Base-by-base conservation (phyloP, 2,329 filamentous ascomycete genomes). In the Davidsoniella virescens region DNA sequence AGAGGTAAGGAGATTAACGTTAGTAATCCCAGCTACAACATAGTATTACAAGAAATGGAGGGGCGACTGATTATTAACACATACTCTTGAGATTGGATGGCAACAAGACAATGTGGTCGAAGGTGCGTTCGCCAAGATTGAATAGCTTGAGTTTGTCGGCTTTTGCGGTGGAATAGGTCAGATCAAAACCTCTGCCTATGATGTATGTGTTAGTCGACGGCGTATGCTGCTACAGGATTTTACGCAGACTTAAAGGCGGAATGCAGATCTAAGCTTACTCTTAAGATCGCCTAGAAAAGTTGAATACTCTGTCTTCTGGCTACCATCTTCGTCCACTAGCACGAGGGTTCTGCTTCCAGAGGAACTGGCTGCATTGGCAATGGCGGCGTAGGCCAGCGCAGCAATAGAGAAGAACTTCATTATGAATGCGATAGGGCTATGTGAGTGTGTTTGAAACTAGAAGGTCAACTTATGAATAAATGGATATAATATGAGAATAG, bases 61-160 rank as follows among this genome's bases (percentile, higher is more conserved):
- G 39, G n/a, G 9, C 16, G 20, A 10, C 16, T 25, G 6, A 23
- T 16, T 41, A 39, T 18, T 3, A 33, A 36, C 37, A 58, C 64
- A 51, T 63, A 87, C 84, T 88, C 76, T 98, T 98, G 29, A 85
- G 78, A 67, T 90, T 94, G 54, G 82, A 79, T 48, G 92, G 92
- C 56, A 96, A 78, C 58, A 98, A 74, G 56, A 96, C 66, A 56
- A 96, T 70, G 67, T 98, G 90, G 67, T 96, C 90, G 67, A 88
- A 96, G 55, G 77, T 79, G 64, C 84, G 80, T 69, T 92, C 86
- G 62, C 90, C 92, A 56, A 92, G 79, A 62, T 78, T 73, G 70
- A 95, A 94, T 57, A 98, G 73, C 47, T 77, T 74, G 59, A 96
- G 68, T 47, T 73, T 71, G 49, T 87, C 78, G 63, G 78, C 84